Evolutionary conservation across 495 filamentous ascomycete species (phyloP).

Genomic region (Neurospora intermedia): DNA sequence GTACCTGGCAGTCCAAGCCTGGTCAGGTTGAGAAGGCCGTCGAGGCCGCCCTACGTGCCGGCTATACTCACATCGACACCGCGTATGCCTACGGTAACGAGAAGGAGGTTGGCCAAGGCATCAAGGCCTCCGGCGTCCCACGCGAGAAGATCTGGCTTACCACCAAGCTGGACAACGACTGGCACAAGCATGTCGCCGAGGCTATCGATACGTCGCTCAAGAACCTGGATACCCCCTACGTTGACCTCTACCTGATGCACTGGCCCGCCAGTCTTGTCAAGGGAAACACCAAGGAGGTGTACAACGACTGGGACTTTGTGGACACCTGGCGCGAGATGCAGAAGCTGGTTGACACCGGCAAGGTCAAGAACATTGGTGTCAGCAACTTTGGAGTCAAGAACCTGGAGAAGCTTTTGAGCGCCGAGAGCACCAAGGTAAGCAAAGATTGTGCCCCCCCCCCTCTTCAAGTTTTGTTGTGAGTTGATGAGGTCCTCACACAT

Average conservation of each 20-base stretch:
- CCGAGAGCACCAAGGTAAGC: constrained; percentile 38
- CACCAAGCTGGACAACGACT: constrained; percentile 78
- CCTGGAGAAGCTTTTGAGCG: constrained; percentile 54
- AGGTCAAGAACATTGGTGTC: constrained; percentile 72
- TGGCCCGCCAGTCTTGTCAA: constrained; percentile 54
- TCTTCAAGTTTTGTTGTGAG: background rate
- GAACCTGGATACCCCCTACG: constrained; percentile 60
- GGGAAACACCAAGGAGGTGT: constrained; percentile 28
- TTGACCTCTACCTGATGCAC: constrained; percentile 81
- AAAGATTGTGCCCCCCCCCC: background rate
- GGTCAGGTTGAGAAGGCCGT: constrained; percentile 49
- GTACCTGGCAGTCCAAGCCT: constrained; percentile 63
- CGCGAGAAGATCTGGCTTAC: constrained; percentile 77
- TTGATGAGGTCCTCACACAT: constrained; percentile 16
- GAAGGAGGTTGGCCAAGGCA: constrained; percentile 68
- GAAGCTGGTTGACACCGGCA: constrained; percentile 67
- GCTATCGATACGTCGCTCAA: constrained; percentile 60
- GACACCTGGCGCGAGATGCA: constrained; percentile 81
- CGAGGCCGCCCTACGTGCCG: constrained; percentile 59
- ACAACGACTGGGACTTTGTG: constrained; percentile 63
- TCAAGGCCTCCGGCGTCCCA: constrained; percentile 68
- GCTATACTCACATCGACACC: constrained; percentile 50
- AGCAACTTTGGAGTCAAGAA: constrained; percentile 66
- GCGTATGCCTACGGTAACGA: constrained; percentile 84
- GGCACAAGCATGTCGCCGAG: constrained; percentile 56